Base-by-base conservation (phyloP, 345 rosid genomes). In the Eutrema yunnanense region DNA sequence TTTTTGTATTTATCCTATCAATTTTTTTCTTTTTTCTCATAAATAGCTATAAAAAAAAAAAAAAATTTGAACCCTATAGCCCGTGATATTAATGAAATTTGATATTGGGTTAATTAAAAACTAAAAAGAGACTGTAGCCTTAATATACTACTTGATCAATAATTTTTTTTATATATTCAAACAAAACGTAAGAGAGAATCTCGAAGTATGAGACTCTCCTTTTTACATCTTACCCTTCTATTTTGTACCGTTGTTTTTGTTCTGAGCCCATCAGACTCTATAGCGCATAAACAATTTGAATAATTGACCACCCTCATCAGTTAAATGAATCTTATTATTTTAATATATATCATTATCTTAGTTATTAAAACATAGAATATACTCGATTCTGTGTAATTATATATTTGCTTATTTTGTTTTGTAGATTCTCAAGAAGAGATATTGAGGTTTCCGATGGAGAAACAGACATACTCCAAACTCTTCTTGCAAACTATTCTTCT, bases 401-500 rank as follows among this genome's bases (percentile, higher is more conserved):
- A 32, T 36, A 67, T 74, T 67, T 67, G 62, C 26, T 75, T 50
- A 27, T 62, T 61, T 68, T 46, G 51, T 68, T 69, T 69, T 61
- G 70, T 68, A 69, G 59, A 51, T 75, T 75, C 41, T 75, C 79
- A 60, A 75, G 62, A 75, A 67, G 68, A 61, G 50, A 38, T 62
- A 55, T 69, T 75, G 69, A 30, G 16, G 50, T 69, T 75, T 69
- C 79, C 79, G 40, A 69, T 44, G 79, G 36, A 75, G 71, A 55
- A 69, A 62, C 79, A 75, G 74, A 75, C 79, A 75, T 75, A 75
- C 74, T 75, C 74, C 64, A 54, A 69, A 44, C 70, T 69, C 69
- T 75, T 69, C 55, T 67, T 48, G 13, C 42, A 67, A 66, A 74
- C 55, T 67, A 66, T 67, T 61, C 62, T 67, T 74, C 72, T 67